Percentiles rank a stretch among this genome's conserved stretches.
phyloP scores from a whole-genome alignment of 1,139 yeast species.

The Kodamaea anthophila region DNA sequence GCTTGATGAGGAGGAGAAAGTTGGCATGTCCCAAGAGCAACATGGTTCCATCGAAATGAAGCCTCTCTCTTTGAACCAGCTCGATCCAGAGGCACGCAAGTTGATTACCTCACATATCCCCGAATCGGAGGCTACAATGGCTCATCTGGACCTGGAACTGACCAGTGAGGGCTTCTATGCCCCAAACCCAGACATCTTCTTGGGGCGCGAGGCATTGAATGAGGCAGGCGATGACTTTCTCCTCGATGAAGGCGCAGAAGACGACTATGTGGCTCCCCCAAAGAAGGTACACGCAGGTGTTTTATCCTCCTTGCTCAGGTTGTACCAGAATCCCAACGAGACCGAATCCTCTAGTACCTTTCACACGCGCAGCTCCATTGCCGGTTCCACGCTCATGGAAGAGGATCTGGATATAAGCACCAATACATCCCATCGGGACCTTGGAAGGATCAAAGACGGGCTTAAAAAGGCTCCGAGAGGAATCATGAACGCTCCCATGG shows the following conservation, averaged over 20 bases:
- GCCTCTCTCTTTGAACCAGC: slow-evolving; percentile 27
- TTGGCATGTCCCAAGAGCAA: slow-evolving; percentile 15
- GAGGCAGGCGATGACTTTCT: slow-evolving; percentile 29
- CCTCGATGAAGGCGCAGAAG: slow-evolving; percentile 39
- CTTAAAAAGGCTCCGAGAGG: slow-evolving; percentile 9
- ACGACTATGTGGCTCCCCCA: slow-evolving; percentile 59
- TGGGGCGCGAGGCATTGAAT: slow-evolving; percentile 26
- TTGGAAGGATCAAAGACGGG: slow-evolving; percentile 21
- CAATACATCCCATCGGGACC: slow-evolving; percentile 1
- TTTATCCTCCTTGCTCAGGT: slow-evolving; percentile 63
- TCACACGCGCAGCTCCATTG: slow-evolving; percentile 14
- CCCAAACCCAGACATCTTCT: slow-evolving; percentile 42
- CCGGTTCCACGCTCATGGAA: slow-evolving; percentile 13
- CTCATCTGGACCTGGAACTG: slow-evolving; percentile 7
- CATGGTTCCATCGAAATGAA: slow-evolving; percentile 26
- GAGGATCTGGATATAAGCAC: slow-evolving; percentile 5
- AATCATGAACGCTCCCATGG: slow-evolving; percentile 1
- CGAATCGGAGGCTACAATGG: slow-evolving; percentile 3
- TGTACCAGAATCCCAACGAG: slow-evolving; percentile 48
- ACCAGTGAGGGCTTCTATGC: slow-evolving; percentile 22
- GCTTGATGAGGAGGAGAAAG: slow-evolving; percentile 20
- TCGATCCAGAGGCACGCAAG: slow-evolving; percentile 38
- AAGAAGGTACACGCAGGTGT: slow-evolving; percentile 76
- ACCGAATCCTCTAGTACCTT: slow-evolving; percentile 23
- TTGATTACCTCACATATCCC: slow-evolving; percentile 35